Evolutionary conservation across 2,329 filamentous ascomycete species (phyloP), one percentile per base, ranked within the genome.

Genomic region (Diplodia sapinea): DNA sequence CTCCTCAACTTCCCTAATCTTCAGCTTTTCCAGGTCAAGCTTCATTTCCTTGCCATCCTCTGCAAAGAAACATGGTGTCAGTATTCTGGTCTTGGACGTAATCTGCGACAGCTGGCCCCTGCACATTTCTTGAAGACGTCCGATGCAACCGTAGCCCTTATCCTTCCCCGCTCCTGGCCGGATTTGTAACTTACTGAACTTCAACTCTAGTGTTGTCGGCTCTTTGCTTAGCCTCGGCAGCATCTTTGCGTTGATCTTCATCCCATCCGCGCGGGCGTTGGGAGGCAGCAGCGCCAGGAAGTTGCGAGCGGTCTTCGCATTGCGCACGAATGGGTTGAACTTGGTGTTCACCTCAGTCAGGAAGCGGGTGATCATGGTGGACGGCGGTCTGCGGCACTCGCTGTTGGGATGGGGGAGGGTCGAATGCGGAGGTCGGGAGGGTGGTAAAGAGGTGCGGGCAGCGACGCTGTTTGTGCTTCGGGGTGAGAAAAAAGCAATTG

Each of bases 1-100:
- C 78, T 93, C 91, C 68, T 94, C 85, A 23, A 98, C 87, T 74
- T 93, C 91, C 77, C 92, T 91, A 76, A 98, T 94, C 73, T 89
- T 91, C 81, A 94, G 84, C 79, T 90, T 91, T 73, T 92, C 89
- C 72, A 92, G 86, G 76, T 97, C 89, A 49, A 98, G 86, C 40
- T 88, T 88, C 82, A 98, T 87, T 75, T 96, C 90, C 82, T 94
- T 96, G 73, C 95, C 95, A 76, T 97, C 95, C 85, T 97, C 92
- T 96, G 77, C 66, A 54, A 40, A 29, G 17, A 29, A 33, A 15
- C 20, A 17, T 31, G 7, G 7, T 8, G 50, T 65, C n/a, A 65
- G 62, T 38, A 5, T 20, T n/a, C 6, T 17, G 17, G 33, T 33
- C 57, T 17, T 33, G 12, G 7, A 15, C 17, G 5, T 12, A 20